Evolutionary conservation across 192 early-diverging fungal genomes (phyloP).

Genomic region (Funneliformis mosseae): DNA sequence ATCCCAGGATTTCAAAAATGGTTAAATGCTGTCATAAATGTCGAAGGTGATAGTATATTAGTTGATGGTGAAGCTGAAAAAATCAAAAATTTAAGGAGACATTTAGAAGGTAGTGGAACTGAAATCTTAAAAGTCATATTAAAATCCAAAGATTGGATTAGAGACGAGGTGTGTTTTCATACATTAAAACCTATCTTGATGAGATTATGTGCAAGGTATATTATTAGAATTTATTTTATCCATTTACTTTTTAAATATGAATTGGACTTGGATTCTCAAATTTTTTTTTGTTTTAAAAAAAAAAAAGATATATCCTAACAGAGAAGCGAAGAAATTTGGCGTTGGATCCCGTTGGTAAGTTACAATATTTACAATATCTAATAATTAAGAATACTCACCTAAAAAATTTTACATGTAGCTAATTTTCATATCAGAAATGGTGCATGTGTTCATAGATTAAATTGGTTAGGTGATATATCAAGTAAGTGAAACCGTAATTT

Average conservation of each 20-base stretch:
- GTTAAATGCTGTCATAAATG: constrained; percentile 49
- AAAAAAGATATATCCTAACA: constrained; percentile 60
- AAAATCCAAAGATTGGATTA: constrained; percentile 10
- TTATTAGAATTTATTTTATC: background rate
- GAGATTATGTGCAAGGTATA: constrained; percentile 60
- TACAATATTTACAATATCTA: background rate
- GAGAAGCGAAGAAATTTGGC: constrained; percentile 71
- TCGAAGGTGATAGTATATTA: constrained; percentile 2
- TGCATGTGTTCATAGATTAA: constrained; percentile 81
- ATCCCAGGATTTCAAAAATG: constrained; percentile 87
- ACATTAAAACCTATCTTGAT: constrained; percentile 61
- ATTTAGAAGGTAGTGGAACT: background rate
- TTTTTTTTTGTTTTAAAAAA: background rate
- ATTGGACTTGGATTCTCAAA: background rate
- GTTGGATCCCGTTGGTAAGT: constrained; percentile 80
- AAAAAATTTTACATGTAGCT: constrained; percentile 40
- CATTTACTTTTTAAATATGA: background rate
- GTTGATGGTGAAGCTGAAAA: background rate
- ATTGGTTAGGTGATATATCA: constrained; percentile 88
- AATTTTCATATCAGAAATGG: constrained; percentile 97
- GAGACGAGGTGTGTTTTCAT: constrained; percentile 19
- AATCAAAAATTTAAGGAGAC: background rate
- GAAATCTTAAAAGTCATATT: constrained; percentile 35
- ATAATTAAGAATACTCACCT: background rate
- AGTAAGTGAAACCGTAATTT: constrained; percentile 37